Evolutionary conservation across 805 yeast species (phyloP), one percentile per base, ranked within the genome.

Genomic region (Ogataea minuta): DNA sequence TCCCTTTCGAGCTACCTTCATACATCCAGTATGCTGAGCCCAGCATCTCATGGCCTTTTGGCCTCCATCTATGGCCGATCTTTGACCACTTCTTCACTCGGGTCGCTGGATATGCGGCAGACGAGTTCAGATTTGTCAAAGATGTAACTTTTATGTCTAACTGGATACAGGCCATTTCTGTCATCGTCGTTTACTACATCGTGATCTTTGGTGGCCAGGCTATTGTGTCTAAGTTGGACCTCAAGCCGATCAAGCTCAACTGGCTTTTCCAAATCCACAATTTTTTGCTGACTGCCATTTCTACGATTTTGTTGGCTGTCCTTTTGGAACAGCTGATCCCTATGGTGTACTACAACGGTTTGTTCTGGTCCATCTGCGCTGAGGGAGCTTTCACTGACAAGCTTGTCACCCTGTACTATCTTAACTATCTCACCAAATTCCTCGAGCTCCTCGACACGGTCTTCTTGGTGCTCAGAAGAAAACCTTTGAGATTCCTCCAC

Each of bases 351-450:
- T 60, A 72, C 46, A 77, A 90, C 57, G 98, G 98, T 10, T 38
- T 91, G 12, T 82, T 84, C 63, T 88, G 77, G 59, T 85, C 95
- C 35, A 81, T 91, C 57, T 93, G 98, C 67, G 66, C 78, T 64
- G 63, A 69, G 47, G 73, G 75, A 34, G 82, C 95, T 9, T 91
- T 90, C 84, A 82, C 95, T 29, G 85, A 83, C 49, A 80, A 80
- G 55, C 74, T 91, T 62, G 91, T 87, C 47, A 74, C 86, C 20
- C 66, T 91, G 49, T 91, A 93, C 69, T 91, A 90, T 70, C 70
- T 91, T 67, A 91, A 90, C 71, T 91, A 90, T 68, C 71, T 91
- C 65, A 83, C 93, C 61, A 91, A 91, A 67, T 91, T 74, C 67
- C 60, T 84, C 54, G 98, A 91, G 71, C 81, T 93, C 53, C 64